These are phyloP conservation scores for Chimonanthus praecox DNA, from an alignment of 164 flowering plant genomes.

Conservation along the genomic window DNA sequence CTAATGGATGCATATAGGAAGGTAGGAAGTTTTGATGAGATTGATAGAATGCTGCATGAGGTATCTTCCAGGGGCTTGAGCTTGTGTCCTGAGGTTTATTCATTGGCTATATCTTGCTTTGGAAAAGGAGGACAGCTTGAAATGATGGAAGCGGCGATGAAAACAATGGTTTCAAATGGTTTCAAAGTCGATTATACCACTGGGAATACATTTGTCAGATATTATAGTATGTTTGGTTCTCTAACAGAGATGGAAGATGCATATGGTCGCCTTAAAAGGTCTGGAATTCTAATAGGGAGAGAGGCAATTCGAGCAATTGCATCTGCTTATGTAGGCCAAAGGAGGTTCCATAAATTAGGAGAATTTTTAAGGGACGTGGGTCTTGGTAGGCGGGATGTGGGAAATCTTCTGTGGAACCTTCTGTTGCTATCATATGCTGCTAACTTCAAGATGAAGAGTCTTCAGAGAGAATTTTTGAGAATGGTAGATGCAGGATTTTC, in stretches of 20 bases:
- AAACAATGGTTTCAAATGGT: slow-evolving; percentile 55
- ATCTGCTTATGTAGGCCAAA: slow-evolving; percentile 51
- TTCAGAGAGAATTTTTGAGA: slow-evolving; percentile 75
- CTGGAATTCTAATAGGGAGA: slow-evolving; percentile 54
- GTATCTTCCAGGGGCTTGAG: slow-evolving; percentile 30
- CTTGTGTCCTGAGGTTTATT: slow-evolving; percentile 35
- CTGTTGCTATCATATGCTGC: slow-evolving; percentile 80
- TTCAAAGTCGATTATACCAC: slow-evolving; percentile 47
- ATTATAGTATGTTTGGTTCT: slow-evolving; percentile 59
- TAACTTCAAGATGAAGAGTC: slow-evolving; percentile 84
- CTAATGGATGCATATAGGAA: slow-evolving; percentile 52
- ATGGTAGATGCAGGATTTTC: slow-evolving; percentile 72
- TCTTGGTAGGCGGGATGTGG: slow-evolving; percentile 59
- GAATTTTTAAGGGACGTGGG: slow-evolving; percentile 73
- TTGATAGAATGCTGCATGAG: slow-evolving; percentile 37
- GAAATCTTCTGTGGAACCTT: slow-evolving; percentile 83
- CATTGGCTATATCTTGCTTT: slow-evolving; percentile 55
- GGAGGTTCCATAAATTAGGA: slow-evolving; percentile 56
- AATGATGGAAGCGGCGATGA: slow-evolving; percentile 58
- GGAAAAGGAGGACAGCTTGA: slow-evolving; percentile 62
- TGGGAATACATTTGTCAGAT: slow-evolving; percentile 57
- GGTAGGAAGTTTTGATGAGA: slow-evolving; percentile 38
- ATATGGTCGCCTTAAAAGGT: slow-evolving; percentile 59
- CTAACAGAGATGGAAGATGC: slow-evolving; percentile 64
- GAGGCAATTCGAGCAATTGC: slow-evolving; percentile 73